phyloP scores from a whole-genome alignment of 257 asterid species.

The Verbena officinalis region DNA sequence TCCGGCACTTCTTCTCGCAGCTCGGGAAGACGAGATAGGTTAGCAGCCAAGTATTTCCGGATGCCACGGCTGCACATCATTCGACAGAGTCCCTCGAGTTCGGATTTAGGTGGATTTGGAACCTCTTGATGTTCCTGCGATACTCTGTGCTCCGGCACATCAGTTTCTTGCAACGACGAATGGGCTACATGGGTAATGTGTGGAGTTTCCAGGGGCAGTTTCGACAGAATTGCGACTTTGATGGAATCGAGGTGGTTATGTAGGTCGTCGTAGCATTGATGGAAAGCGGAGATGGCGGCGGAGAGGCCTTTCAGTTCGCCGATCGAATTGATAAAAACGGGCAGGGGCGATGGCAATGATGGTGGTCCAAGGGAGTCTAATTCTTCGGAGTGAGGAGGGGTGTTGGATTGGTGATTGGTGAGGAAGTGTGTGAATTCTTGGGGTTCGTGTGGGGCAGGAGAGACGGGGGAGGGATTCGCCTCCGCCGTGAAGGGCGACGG shows the following conservation, averaged over 20 bases:
- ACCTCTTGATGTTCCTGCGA: conserved; percentile 14
- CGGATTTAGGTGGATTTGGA: conserved; percentile 35
- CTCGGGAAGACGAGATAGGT: conserved; percentile 37
- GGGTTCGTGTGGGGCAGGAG: conserved; percentile 14
- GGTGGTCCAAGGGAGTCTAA: conserved; percentile 31
- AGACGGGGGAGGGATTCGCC: not conserved
- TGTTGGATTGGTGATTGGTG: conserved; percentile 13
- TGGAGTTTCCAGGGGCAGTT: conserved; percentile 34
- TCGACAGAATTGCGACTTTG: conserved; percentile 45
- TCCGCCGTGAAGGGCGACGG: conserved; percentile 26
- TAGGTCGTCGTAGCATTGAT: conserved; percentile 59
- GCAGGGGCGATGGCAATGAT: conserved; percentile 34
- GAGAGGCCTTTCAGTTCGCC: conserved; percentile 49
- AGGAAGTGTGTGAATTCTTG: not conserved
- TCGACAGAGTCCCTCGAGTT: conserved; percentile 56
- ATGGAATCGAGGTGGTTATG: conserved; percentile 56
- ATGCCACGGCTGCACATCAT: conserved; percentile 55
- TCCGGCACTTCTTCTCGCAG: conserved; percentile 70
- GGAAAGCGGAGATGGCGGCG: conserved; percentile 55
- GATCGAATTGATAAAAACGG: conserved; percentile 37
- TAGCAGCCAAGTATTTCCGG: conserved; percentile 46
- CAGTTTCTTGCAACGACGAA: not conserved
- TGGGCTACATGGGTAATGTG: conserved; percentile 20
- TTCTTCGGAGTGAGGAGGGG: conserved; percentile 22
- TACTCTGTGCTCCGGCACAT: conserved; percentile 19